Base-by-base conservation (phyloP, 2,329 filamentous ascomycete genomes). In the Alternaria metachromatica region DNA sequence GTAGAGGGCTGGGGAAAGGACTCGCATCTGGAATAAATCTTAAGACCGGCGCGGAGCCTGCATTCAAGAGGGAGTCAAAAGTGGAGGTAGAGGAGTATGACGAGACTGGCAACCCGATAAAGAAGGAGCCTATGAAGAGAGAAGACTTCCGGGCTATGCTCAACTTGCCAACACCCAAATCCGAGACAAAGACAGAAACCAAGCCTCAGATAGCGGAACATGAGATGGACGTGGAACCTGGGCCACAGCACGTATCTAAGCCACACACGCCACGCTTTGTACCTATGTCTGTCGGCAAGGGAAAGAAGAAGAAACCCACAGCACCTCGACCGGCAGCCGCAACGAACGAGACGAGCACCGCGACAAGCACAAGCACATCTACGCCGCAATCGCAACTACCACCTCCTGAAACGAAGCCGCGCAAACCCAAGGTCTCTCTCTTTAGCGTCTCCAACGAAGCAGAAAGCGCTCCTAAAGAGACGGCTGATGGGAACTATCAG, bases 191-290 rank as follows among this genome's bases (percentile, higher is more conserved):
- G 18, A 21, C 33, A 86, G 86, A 45, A 25, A 21, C 41, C 3
- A 67, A 58, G 23, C 21, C 46, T 41, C 56, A 50, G 12, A 21
- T 33, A 6, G n/a, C 59, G 15, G 33, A 18, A 2, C 53, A 65
- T 9, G 25, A 25, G 3, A 11, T 54, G 72, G 88, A 88, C 72
- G 80, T 7, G 12, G 50, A 41, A 21, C 13, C 86, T 25, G 86
- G 86, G n/a, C 84, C 48, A 6, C 46, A 53, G 30, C 65, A 87
- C 2, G 88, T 90, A 62, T 86, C 91, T 15, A 90, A 92, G 80
- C 80, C 92, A 13, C 92, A 92, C 20, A 96, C 94, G 71, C 88
- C 93, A 12, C 88, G 79, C 92, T 97, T 98, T 80, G 92, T 90
- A 76, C 95, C 95, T 4, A 83, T 97, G 41, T 97, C 94, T 1